Percentiles rank a stretch among this genome's conserved stretches.
Conservation (phyloP, 2,329 filamentous ascomycete species). For the Thelonectria olida region DNA sequence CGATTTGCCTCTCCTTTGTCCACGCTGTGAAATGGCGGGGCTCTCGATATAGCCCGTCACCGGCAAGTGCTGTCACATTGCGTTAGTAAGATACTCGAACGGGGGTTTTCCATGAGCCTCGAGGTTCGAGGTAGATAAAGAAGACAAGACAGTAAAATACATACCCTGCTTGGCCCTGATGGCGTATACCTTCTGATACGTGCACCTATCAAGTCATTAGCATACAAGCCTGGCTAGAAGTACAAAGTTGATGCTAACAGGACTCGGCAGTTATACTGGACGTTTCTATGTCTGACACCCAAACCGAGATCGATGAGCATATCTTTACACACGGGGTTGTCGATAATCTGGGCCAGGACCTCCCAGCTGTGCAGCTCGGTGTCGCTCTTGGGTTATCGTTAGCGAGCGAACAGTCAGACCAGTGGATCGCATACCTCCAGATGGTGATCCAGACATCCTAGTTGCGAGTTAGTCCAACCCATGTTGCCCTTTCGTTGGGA, state of each 20-base stretch:
- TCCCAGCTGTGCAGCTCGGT: constrained; percentile 43
- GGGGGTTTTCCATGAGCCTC: not conserved
- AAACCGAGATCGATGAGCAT: constrained; percentile 42
- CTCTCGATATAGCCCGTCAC: constrained; percentile 66
- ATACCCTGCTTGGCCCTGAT: constrained; percentile 79
- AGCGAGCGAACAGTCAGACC: not conserved
- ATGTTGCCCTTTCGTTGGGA: too few relatives aligned
- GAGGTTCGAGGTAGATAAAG: not conserved
- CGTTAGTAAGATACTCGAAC: not conserved
- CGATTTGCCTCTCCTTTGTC: constrained; percentile 45
- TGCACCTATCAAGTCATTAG: too few relatives aligned
- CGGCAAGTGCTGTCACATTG: constrained; percentile 58
- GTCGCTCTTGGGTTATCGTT: constrained; percentile 24
- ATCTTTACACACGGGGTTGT: constrained; percentile 38
- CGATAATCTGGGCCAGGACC: constrained; percentile 42
- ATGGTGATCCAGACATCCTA: constrained; percentile 35
- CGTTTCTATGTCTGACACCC: constrained; percentile 39
- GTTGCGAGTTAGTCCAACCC: not conserved
- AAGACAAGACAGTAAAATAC: too few relatives aligned
- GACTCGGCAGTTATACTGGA: constrained; percentile 50
- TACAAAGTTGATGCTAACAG: too few relatives aligned
- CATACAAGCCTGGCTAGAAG: too few relatives aligned
- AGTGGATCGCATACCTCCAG: constrained; percentile 32
- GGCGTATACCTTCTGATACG: constrained; percentile 72
- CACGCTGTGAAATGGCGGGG: constrained; percentile 53